Evolutionary conservation across 1,284 basidiomycete species (phyloP).

Genomic region (Rhodotorula sp.): DNA sequence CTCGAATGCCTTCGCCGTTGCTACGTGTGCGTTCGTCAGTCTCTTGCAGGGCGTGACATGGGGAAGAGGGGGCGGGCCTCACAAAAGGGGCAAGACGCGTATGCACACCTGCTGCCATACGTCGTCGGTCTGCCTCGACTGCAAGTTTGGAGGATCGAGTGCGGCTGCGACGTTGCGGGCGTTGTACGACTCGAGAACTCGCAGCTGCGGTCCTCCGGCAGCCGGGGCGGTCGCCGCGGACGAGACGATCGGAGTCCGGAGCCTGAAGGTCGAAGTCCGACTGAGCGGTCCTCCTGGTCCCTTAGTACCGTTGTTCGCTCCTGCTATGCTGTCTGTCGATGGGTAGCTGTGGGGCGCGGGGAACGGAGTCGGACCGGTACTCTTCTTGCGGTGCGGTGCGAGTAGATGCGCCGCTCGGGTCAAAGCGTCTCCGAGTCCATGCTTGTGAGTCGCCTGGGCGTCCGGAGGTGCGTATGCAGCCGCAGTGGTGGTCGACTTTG

Average conservation of each 20-base stretch:
- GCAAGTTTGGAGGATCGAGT: conserved; percentile 23
- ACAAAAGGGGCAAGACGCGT: conserved; percentile 39
- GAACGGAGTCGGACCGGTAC: neutral
- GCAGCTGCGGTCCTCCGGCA: conserved; percentile 1
- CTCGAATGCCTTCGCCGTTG: conserved; percentile 83
- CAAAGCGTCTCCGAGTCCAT: neutral
- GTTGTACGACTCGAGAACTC: conserved; percentile 25
- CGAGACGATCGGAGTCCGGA: neutral
- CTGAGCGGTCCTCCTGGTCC: neutral
- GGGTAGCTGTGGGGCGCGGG: neutral
- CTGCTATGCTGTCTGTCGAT: too few species aligned
- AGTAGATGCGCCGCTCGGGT: neutral
- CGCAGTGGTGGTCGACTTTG: neutral
- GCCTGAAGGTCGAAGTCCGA: neutral
- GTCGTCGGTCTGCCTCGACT: conserved; percentile 26
- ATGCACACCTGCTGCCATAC: conserved; percentile 41
- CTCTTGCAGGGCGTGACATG: neutral
- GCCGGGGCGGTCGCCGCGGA: neutral
- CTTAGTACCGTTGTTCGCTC: neutral
- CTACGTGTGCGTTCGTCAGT: conserved; percentile 53
- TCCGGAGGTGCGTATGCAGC: neutral
- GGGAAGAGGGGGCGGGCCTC: too few species aligned
- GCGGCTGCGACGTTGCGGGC: conserved; percentile 32
- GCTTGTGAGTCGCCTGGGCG: neutral
- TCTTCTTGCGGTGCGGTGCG: neutral